Percentiles rank a stretch among this genome's conserved stretches.
These are phyloP conservation scores for Microbotryum violaceum DNA, from an alignment of 1,284 basidiomycete species.

Conservation along the genomic window DNA sequence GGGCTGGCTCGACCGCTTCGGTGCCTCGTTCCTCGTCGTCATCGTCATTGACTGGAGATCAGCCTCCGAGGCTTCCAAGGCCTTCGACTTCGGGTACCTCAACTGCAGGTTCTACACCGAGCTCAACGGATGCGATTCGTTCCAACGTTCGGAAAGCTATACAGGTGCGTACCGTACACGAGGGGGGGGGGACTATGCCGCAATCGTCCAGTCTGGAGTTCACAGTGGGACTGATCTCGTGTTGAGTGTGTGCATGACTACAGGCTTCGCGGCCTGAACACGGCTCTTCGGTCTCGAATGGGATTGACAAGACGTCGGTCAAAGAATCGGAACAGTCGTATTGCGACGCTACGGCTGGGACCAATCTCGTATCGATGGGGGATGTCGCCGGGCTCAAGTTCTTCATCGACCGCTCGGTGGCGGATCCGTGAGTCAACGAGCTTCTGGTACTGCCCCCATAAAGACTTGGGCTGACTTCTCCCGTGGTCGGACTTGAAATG, in stretches of 20 bases:
- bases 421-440: conserved; percentile 12
- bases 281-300: conserved; percentile 38
- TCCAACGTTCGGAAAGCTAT: conserved; percentile 24
- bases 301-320: conserved; percentile 39
- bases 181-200: too few relatives aligned
- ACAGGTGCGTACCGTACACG: conserved; percentile 11
- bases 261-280: conserved; percentile 42
- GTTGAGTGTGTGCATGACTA: conserved; percentile 22
- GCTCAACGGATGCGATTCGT: conserved; percentile 22
- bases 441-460: conserved; percentile 1
- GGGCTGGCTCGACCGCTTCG: not conserved
- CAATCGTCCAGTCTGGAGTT: too few relatives aligned
- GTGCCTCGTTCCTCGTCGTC: too few relatives aligned
- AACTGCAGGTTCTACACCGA: conserved; percentile 8
- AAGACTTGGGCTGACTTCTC: not conserved
- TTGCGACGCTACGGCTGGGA: conserved; percentile 40
- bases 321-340: conserved; percentile 41
- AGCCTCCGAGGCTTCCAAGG: not conserved
- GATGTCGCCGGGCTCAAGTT: conserved; percentile 41
- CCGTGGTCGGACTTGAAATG: not conserved
- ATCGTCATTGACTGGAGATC: too few relatives aligned
- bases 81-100: conserved; percentile 1
- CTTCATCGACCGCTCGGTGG: conserved; percentile 37
- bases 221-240: conserved; percentile 7
- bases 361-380: conserved; percentile 41